Percentiles rank a stretch among this genome's conserved stretches.
phyloP scores from a whole-genome alignment of 2,329 filamentous ascomycete genomes.

The Blastomyces parvus region DNA sequence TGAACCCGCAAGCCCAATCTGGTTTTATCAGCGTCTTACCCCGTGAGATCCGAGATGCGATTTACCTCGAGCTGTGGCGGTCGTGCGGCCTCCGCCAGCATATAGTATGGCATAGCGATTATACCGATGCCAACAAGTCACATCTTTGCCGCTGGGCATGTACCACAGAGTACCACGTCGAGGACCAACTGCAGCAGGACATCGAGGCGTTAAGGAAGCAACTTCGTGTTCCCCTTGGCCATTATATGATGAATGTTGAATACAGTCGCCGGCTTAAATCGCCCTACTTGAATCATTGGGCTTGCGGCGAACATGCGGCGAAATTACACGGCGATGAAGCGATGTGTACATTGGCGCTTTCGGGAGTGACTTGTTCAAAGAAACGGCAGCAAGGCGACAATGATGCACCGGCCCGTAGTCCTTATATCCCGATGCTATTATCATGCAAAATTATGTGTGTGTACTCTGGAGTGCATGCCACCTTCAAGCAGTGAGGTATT shows the following conservation, averaged over 20 bases:
- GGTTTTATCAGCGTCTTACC: background rate
- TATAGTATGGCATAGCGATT: background rate
- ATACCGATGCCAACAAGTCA: background rate
- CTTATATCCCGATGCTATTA: background rate
- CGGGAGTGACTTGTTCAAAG: background rate
- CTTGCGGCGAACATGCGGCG: background rate
- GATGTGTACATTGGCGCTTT: background rate
- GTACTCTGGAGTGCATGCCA: background rate
- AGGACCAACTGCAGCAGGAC: background rate
- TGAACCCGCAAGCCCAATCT: background rate
- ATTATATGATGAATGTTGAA: background rate
- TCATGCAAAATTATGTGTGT: background rate
- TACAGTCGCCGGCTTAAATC: background rate
- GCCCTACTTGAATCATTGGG: background rate
- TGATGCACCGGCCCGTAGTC: background rate
- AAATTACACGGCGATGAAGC: background rate
- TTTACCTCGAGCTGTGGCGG: background rate
- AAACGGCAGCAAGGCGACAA: background rate
- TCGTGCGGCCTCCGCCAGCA: background rate
- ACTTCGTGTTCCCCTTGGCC: background rate
- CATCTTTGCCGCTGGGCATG: background rate
- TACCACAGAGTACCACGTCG: background rate
- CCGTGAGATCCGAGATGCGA: background rate
- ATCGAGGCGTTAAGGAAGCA: background rate
- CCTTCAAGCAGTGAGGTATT: background rate